Base-by-base conservation (phyloP, 345 rosid species). In the Heritiera fomes region DNA sequence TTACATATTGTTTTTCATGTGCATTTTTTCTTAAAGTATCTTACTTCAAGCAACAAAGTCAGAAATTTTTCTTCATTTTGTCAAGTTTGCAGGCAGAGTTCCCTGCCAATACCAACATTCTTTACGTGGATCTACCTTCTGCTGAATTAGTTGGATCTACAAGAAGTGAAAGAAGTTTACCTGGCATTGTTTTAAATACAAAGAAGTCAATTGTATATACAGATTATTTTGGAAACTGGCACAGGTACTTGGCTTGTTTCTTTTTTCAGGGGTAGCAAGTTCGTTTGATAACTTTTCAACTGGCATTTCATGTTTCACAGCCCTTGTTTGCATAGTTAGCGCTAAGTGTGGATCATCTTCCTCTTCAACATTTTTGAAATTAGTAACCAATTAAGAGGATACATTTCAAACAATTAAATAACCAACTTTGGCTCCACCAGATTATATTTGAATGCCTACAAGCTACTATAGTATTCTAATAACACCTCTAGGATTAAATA, bases 21-120 rank as follows among this genome's bases (percentile, higher is more conserved):
- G 3, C 64, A 32, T 77, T 40, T 81, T 73, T 23, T 40, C 12
- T 45, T 45, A 14, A n/a, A 17, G 14, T 2, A 3, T 34, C 15
- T 10, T 53, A 7, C 4, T 53, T 59, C 17, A 49, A 46, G 18
- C 28, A 34, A 38, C 7, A 52, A 76, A 47, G 30, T 76, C 20
- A 49, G 71, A 15, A 61, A 64, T 64, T 47, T 56, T 53, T 75
- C 50, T 79, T 79, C 79, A 14, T 76, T 72, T 71, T 73, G 80
- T 86, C 65, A 83, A 92, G 99, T 85, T 88, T 88, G 87, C 96
- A 88, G 88, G 81, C 83, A 43, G 90, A 90, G 55, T 91, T 91
- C 85, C 99, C 94, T 80, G 97, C 99, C 81, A 95, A 95, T 86
- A 95, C 98, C 73, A 95, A 95, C 83, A 93, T 95, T 79, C 86